A percentile compares a stretch with the other conserved stretches of the same genome.
phyloP scores from a whole-genome alignment of 2,329 filamentous ascomycete genomes.

The Byssochlamys sp. region DNA sequence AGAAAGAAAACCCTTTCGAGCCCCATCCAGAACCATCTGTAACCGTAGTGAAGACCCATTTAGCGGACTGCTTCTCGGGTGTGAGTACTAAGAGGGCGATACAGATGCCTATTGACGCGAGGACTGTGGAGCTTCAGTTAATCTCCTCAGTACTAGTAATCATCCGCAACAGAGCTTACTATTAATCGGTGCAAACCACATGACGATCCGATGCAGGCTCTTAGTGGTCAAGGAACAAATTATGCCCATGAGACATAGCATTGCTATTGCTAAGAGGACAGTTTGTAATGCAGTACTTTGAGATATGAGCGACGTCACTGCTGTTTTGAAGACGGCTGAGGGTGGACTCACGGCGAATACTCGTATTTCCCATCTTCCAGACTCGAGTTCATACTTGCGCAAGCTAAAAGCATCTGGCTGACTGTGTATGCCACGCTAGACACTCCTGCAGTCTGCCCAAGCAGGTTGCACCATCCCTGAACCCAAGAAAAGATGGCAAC shows the following conservation, averaged over 20 bases:
- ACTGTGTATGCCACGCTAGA: conserved; percentile 55
- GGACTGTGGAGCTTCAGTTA: conserved; percentile 26
- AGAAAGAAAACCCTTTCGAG: conserved; percentile 52
- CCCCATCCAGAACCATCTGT: conserved; percentile 56
- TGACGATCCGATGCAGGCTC: conserved; percentile 49
- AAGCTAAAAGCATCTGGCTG: conserved; percentile 55
- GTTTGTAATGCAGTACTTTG: conserved; percentile 48
- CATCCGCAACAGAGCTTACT: conserved; percentile 28
- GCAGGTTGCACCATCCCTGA: conserved; percentile 58
- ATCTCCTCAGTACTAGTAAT: not conserved
- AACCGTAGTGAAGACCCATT: conserved; percentile 53
- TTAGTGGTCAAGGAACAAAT: conserved; percentile 56
- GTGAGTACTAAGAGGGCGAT: conserved; percentile 50
- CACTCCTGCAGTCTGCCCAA: conserved; percentile 55
- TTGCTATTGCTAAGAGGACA: conserved; percentile 47
- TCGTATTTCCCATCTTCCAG: conserved; percentile 42
- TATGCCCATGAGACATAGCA: conserved; percentile 47
- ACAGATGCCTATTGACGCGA: conserved; percentile 53
- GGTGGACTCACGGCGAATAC: conserved; percentile 46
- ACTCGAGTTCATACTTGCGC: conserved; percentile 51
- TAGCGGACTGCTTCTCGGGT: conserved; percentile 48
- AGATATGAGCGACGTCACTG: conserved; percentile 9
- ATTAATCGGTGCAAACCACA: conserved; percentile 60
- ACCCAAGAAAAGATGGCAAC: conserved; percentile 57
- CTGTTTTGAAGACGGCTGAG: not conserved